Evolutionary conservation across 2,329 filamentous ascomycete genomes (phyloP), one percentile per base, ranked within the genome.

Genomic region (Ilyonectria mors-panacis): DNA sequence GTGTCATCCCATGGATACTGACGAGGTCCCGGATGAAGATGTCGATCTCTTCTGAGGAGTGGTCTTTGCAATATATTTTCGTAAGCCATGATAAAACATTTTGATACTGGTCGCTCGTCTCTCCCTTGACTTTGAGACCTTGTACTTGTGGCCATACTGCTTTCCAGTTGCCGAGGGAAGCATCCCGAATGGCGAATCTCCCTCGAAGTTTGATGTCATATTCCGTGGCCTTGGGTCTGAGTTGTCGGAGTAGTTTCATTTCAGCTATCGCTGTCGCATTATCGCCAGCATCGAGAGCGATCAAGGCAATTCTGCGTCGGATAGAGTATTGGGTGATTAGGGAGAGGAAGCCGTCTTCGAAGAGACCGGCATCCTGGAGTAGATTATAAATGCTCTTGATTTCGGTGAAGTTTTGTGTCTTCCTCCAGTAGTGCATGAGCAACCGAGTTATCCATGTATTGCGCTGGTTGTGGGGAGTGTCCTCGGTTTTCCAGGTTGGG

Each of bases 41-140:
- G 6, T 81, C 78, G 12, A 78, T 68, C 30, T 80, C 72, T 9
- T 72, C 63, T 1, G 71, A 59, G 6, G 73, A 68, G 39, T 78
- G 74, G 2, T 44, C 47, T 53, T 77, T 71, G 15, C 71, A 72
- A 42, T 78, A 79, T 7, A 76, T 67, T 48, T 80, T 80, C 3
- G 84, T 85, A 2, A 83, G 62, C 60, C 69, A 74, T 1, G 69
- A 66, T 13, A 81, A 64, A 6, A 76, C 58, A 10, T 68, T 68
- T 59, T 78, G 78, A 37, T 78, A 78, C 15, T 75, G 70, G 17
- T 48, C 15, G 12, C 70, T 60, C 10, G 66, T 59, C 13, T 70
- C 63, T 37, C 73, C 68, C 44, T 59, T 71, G 8, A 60, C 15
- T 19, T 63, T 67, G 17, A 80, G 74, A 10, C 57, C 53, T 21